Evolutionary conservation across 495 filamentous ascomycete species (phyloP), one percentile per base, ranked within the genome.

Genomic region (Aspergillus steynii): DNA sequence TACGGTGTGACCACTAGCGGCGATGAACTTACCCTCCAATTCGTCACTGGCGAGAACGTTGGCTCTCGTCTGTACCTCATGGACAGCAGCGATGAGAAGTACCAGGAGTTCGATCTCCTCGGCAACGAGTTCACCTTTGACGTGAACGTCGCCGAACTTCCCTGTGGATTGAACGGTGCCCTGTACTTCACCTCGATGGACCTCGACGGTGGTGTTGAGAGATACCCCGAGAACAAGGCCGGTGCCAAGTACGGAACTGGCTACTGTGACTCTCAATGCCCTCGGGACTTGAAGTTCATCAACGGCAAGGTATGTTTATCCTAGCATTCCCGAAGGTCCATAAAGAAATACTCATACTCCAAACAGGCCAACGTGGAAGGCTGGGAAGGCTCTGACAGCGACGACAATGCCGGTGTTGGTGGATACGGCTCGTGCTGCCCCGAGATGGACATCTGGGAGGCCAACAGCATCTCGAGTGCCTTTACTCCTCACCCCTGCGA

Each of bases 251-350:
- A 88, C 50, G 88, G 88, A 42, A 88, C 87, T 0, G 88, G 88
- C 0, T 91, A 91, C 70, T 91, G 88, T 64, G 88, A 91, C 65
- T 81, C 87, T 8, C 87, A 90, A 69, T 91, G 88, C 67, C 82
- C 82, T 1, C 75, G 75, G 29, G 84, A 86, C 57, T 65, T 86
- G 56, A 84, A 83, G 60, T 90, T 89, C 74, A 87, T 89, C 70
- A 81, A 88, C 64, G 87, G 85, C 28, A 67, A 80, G 58, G 64
- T 70, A 65, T 52, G 64, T 5, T 37, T 15, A n/a, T 20, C 45
- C 25, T 5, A 49, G 31, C 4, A 7, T 27, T 46, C n/a, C 26
- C 29, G 27, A 14, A 2, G 20, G 12, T 2, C 20, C 20, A 34
- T 10, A 26, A 12, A 37, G 15, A 48, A 29, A 26, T 62, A 42